These are phyloP conservation scores for Phlyctochytrium planicorne DNA, from an alignment of 192 early-diverging fungal species.

Conservation along the genomic window DNA sequence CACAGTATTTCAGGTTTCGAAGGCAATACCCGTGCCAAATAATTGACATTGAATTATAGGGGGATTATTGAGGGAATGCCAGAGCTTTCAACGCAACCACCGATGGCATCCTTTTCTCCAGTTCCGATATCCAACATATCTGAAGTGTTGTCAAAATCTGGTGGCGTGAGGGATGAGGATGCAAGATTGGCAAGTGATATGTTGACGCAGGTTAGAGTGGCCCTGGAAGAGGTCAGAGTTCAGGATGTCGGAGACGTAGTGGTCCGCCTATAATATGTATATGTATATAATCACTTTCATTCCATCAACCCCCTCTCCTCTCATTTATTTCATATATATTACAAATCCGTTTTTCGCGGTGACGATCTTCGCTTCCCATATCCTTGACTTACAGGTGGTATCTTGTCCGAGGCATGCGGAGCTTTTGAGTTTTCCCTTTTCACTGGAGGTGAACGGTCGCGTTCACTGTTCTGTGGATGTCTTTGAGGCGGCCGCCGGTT, in stretches of 20 bases:
- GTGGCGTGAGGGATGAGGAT: not conserved
- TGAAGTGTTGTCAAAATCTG: not conserved
- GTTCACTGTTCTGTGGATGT: too few species aligned
- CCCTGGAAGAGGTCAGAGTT: not conserved
- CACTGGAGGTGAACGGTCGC: too few species aligned
- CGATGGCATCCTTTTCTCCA: not conserved
- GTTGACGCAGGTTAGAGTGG: not conserved
- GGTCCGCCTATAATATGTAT: not conserved
- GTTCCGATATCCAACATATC: not conserved
- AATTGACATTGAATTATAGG: not conserved
- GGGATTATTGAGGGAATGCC: not conserved
- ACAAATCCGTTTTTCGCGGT: not conserved
- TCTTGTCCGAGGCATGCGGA: too few species aligned
- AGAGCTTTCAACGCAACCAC: not conserved
- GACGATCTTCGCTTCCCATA: too few species aligned
- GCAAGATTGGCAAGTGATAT: not conserved
- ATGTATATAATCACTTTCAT: constrained; percentile 1
- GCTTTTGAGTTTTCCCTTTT: too few species aligned
- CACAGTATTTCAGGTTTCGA: constrained; percentile 35
- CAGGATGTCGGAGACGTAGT: not conserved
- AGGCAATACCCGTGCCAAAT: too few species aligned
- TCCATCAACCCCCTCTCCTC: not conserved
- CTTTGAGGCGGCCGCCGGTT: too few species aligned
- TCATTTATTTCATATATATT: not conserved
- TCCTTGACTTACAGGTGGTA: not conserved